Evolutionary conservation across 2,329 filamentous ascomycete species (phyloP).

Genomic region (Plenodomus biglobosus): DNA sequence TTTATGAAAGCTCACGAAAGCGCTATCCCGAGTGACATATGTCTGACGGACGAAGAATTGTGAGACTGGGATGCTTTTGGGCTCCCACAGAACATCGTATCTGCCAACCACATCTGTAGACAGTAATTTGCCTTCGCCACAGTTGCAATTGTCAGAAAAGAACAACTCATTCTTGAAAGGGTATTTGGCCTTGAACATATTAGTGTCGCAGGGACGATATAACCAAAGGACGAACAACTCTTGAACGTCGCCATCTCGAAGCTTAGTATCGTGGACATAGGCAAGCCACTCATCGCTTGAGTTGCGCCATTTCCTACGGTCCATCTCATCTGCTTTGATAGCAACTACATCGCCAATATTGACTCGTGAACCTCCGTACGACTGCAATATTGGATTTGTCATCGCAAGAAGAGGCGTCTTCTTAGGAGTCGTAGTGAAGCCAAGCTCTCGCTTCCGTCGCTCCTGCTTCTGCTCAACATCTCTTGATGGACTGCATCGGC

Average conservation of each 20-base stretch:
- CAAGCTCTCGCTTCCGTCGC: conserved; percentile 14
- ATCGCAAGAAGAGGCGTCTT: no score
- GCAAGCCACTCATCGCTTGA: conserved; percentile 66
- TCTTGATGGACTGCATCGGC: conserved; percentile 21
- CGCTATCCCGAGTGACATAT: conserved; percentile 61
- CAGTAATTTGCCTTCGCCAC: conserved; percentile 55
- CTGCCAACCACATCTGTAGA: conserved; percentile 60
- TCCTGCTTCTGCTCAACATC: conserved; percentile 11
- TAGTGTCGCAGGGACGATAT: conserved; percentile 70
- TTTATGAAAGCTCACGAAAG: conserved; percentile 62
- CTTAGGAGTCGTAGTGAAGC: conserved; percentile 14
- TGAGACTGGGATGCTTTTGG: conserved; percentile 50
- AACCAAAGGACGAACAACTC: conserved; percentile 71
- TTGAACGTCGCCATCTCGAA: conserved; percentile 38
- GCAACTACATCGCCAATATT: conserved; percentile 54
- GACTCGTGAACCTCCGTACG: conserved; percentile 25
- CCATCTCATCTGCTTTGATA: conserved; percentile 50
- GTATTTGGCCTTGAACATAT: conserved; percentile 68
- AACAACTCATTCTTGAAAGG: conserved; percentile 74
- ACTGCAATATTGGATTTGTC: neutral
- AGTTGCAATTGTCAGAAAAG: conserved; percentile 74
- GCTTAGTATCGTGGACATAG: conserved; percentile 60
- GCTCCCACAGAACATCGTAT: conserved; percentile 61
- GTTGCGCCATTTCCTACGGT: conserved; percentile 57
- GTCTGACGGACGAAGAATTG: conserved; percentile 70